Base-by-base conservation (phyloP, 495 filamentous ascomycete genomes). In the Penicillium herquei region DNA sequence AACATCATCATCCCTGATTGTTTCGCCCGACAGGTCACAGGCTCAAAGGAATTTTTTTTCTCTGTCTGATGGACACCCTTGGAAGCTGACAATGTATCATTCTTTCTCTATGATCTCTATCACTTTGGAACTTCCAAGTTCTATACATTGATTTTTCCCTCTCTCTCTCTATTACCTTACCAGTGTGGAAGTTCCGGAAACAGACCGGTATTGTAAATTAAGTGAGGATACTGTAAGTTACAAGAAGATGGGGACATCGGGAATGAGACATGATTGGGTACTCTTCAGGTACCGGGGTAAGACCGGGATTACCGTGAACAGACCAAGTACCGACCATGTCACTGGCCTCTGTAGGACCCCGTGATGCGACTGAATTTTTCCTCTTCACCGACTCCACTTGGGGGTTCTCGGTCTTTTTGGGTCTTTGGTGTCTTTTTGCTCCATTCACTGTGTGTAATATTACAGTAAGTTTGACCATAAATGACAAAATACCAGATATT, bases 351-450 rank as follows among this genome's bases (percentile, higher is more conserved):
- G 11, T 32, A 17, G 11, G 54, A 57, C 58, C 66, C 56, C 63
- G 66, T 66, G 63, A 66, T 62, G 63, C 63, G 51, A 58, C 51
- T 53, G 65, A 67, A 57, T 62, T 65, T 67, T 54, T 52, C 63
- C 51, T 50, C 54, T 57, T 17, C 39, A 48, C 54, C 47, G 59
- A 52, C 47, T 32, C 39, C 40, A 16, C 21, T 35, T 26, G 21
- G 21, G 21, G 21, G 21, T 1, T 26, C 11, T 49, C 16, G 21
- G 21, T 26, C 21, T 26, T 12, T 33, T 21, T 43, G 43, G 18
- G 41, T n/a, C 41, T 46, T 51, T 53, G 56, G 63, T 56, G 59
- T 63, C 66, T 65, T 56, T 43, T 43, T 43, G 11, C 2, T 16
- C 21, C 2, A 2, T 26, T 26, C 21, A 1, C 21, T 2, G 21